Base-by-base conservation (phyloP, 1,139 yeast species). In the Nakaseomyces delphensis region DNA sequence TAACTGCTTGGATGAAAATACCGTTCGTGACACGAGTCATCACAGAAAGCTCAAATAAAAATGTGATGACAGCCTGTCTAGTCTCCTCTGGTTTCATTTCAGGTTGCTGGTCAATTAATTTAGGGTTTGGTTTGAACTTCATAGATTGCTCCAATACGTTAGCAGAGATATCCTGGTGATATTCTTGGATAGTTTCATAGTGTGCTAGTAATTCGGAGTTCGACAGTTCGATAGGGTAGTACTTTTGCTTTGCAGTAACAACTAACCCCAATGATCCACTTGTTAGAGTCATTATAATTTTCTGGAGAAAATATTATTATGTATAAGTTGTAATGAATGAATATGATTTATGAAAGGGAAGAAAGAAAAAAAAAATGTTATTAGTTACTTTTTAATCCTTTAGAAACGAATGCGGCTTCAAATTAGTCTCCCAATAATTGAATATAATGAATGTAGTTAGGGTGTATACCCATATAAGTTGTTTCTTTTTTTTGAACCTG, bases 21-120 rank as follows among this genome's bases (percentile, higher is more conserved):
- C 78, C 79, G 24, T 77, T 77, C 9, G 78, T 65, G 39, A 78
- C 75, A 53, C 77, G 74, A 44, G 81, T 71, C 49, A 79, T 66
- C 30, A 72, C 65, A 13, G 80, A 66, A 64, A 78, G 68, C 54
- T 77, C 79, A 49, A 74, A 66, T 29, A 77, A 61, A 49, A 78
- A 78, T 51, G 78, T 81, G 42, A 78, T 68, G 35, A 78, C 66
- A 47, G 74, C 71, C 30, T 62, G 60, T 49, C 85, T 66, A 6
- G 67, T 56, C 14, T 70, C 67, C 3, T 66, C 59, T 16, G 71
- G 67, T n/a, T 75, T 70, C 49, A 78, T 63, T 53, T 77, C 79
- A 29, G 84, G 85, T 58, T 79, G 85, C 57, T 78, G 82, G 43
- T 68, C 69, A 50, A 77, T 76, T 42, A 78, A 63, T 41, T 70